A percentile compares a stretch with the other conserved stretches of the same genome.
Conservation (phyloP, 306 rosid species). For the Cicer chorassanicum region DNA sequence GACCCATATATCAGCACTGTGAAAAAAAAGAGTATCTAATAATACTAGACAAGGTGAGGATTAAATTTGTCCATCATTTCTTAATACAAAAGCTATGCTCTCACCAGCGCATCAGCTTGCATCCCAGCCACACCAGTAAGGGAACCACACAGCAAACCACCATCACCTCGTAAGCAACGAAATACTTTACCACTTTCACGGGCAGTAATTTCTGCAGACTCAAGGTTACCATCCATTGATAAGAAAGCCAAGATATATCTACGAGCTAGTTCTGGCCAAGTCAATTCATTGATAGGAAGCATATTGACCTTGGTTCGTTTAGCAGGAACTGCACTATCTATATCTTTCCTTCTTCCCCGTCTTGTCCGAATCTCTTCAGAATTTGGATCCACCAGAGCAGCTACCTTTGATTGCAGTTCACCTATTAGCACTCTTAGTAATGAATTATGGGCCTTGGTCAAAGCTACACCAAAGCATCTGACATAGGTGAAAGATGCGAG, state of each 20-base stretch:
- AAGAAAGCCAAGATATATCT: constrained; percentile 83
- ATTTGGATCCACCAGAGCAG: constrained; percentile 90
- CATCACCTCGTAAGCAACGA: constrained; percentile 97
- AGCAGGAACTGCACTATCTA: constrained; percentile 63
- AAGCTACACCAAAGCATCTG: constrained; percentile 81
- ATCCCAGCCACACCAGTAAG: constrained; percentile 97
- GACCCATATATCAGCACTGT: background rate
- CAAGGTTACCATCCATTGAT: constrained; percentile 94
- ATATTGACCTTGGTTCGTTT: constrained; percentile 74
- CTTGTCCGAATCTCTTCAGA: constrained; percentile 84
- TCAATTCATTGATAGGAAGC: constrained; percentile 91
- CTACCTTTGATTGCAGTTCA: constrained; percentile 90
- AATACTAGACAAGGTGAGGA: constrained; percentile 28
- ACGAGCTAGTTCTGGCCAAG: constrained; percentile 98
- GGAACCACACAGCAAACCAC: constrained; percentile 99
- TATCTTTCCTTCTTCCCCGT: constrained; percentile 94
- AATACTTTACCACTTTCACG: constrained; percentile 95
- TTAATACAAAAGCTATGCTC: constrained; percentile 50
- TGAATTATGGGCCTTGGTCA: constrained; percentile 87
- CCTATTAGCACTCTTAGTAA: constrained; percentile 80
- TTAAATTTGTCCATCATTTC: constrained; percentile 30
- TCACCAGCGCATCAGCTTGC: constrained; percentile 99
- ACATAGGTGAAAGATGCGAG: constrained; percentile 70
- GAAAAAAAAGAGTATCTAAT: constrained; percentile 37
- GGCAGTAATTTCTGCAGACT: constrained; percentile 79